phyloP scores from a whole-genome alignment of 768 basidiomycete species.

The Rhodosporidiobolus odoratus region DNA sequence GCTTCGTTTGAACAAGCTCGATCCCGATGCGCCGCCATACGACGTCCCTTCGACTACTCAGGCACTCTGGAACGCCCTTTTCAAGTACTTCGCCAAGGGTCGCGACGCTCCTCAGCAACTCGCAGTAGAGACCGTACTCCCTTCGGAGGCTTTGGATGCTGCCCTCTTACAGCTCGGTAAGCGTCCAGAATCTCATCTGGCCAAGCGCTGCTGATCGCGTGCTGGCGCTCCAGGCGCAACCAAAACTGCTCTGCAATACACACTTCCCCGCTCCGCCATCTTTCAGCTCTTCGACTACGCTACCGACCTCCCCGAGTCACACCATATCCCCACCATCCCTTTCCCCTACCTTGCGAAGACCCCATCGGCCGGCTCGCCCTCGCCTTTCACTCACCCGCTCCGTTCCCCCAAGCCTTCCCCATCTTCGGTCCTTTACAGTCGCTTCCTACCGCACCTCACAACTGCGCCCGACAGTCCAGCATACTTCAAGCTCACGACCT shows the following conservation, averaged over 20 bases:
- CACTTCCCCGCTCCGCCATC: constrained; percentile 25
- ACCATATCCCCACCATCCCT: constrained; percentile 4
- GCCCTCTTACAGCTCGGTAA: constrained; percentile 25
- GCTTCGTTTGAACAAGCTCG: constrained; percentile 35
- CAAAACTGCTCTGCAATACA: constrained; percentile 12
- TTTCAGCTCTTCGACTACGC: constrained; percentile 33
- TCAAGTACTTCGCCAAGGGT: constrained; percentile 29
- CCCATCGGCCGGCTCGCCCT: constrained; percentile 3
- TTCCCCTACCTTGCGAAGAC: constrained; percentile 28
- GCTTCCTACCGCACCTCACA: constrained; percentile 35
- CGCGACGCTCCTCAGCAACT: constrained; percentile 11
- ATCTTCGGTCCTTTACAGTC: constrained; percentile 17
- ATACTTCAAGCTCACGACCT: constrained; percentile 29
- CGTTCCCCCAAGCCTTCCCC: constrained; percentile 29
- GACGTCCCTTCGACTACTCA: constrained; percentile 26
- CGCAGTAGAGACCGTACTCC: constrained; percentile 30
- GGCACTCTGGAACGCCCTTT: constrained; percentile 33
- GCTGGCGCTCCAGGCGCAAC: constrained; percentile 3
- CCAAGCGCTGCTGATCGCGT: not conserved
- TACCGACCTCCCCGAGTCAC: constrained; percentile 9
- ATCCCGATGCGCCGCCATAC: constrained; percentile 28
- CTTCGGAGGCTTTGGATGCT: constrained; percentile 19
- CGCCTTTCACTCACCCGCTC: constrained; percentile 27
- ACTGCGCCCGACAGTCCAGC: not conserved
- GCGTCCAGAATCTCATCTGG: not conserved